Evolutionary conservation across 2,329 filamentous ascomycete species (phyloP), one percentile per base, ranked within the genome.

Genomic region (Rhexocercosporidium sp.): DNA sequence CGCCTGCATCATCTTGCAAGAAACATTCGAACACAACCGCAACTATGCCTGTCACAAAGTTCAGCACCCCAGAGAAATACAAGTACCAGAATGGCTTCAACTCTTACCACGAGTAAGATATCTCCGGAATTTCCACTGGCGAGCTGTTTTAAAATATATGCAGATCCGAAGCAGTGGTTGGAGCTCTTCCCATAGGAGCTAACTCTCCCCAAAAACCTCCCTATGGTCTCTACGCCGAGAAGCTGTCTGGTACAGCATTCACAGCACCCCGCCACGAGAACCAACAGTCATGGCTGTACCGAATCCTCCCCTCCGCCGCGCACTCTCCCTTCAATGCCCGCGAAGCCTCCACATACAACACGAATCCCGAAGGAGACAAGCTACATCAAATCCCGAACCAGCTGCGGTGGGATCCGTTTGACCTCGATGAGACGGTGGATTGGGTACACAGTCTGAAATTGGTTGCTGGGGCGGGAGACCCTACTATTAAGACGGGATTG

Each of bases 321-420:
- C 85, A 88, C 70, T 78, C 81, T 62, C 79, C 81, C 59, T 86
- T 85, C 69, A 71, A 76, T 31, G 79, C 81, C 16, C 77, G 82
- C 34, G 79, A 84, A 68, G 75, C 78, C 7, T 77, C 78, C 20
- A 80, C 82, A 7, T 83, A 83, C 61, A 81, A 85, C 66, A 76
- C 73, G 8, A 76, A 83, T 74, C 66, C 77, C 60, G 73, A 75
- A 46, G 72, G 71, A 12, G 59, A 73, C 34, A 76, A 72, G 57
- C 51, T 93, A 72, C 88, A 91, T 73, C 89, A 92, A 73, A 90
- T 94, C 60, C 92, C 92, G 4, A 94, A 94, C 75, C 92, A 95
- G 78, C 83, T 95, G 34, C 87, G 92, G 71, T 96, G 92, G 92
- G 89, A 80, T 76, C 75, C 83, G 1, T 93, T 93, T 76, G 89